Conservation (phyloP, 106 monocot species). For the Dendrobium chrysotoxum region DNA sequence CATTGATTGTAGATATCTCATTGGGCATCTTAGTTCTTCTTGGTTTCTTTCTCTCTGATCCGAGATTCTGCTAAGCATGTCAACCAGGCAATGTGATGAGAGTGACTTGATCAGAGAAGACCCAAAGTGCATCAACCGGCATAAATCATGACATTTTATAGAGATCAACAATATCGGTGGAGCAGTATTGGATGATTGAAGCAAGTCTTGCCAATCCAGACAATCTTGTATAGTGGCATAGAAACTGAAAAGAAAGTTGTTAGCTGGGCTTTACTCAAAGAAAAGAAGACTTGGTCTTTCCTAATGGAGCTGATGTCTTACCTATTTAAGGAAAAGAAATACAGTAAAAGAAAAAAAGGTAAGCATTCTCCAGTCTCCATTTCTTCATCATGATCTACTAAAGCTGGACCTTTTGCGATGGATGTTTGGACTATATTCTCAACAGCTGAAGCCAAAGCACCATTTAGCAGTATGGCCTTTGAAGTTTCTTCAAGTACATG, state of each 20-base stretch:
- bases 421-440: slow-evolving; percentile 46
- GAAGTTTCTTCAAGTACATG: slow-evolving; percentile 61
- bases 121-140: slow-evolving; percentile 74
- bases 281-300: background rate
- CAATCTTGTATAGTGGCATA: slow-evolving; percentile 27
- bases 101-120: slow-evolving; percentile 49
- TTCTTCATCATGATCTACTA: slow-evolving; percentile 57
- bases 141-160: slow-evolving; percentile 71
- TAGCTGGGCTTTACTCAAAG: background rate
- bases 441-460: slow-evolving; percentile 38
- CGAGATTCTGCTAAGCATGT: slow-evolving; percentile 58
- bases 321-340: slow-evolving; percentile 77
- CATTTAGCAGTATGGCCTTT: slow-evolving; percentile 59
- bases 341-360: slow-evolving; percentile 51
- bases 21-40: slow-evolving; percentile 39
- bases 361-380: slow-evolving; percentile 38
- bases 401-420: slow-evolving; percentile 61
- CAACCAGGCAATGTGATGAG: slow-evolving; percentile 75
- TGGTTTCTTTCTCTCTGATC: slow-evolving; percentile 20
- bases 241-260: slow-evolving; percentile 37
- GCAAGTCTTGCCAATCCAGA: slow-evolving; percentile 69
- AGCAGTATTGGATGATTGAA: slow-evolving; percentile 30
- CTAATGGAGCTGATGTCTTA: background rate
- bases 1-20: slow-evolving; percentile 51
- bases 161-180: slow-evolving; percentile 27